phyloP scores from a whole-genome alignment of 1,284 basidiomycete genomes.

The Thecaphora thlaspeos region DNA sequence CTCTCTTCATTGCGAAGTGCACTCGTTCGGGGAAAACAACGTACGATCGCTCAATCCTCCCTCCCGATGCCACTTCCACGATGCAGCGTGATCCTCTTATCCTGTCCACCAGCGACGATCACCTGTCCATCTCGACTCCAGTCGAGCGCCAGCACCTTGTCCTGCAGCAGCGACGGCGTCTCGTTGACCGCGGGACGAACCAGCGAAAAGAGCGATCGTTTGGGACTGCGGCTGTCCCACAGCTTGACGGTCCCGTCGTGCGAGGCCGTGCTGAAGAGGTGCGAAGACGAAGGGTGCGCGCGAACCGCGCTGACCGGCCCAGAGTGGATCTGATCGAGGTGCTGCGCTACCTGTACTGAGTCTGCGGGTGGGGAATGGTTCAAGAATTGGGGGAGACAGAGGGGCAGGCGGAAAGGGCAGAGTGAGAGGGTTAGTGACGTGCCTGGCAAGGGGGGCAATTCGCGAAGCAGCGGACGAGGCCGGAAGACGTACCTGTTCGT shows the following conservation, averaged over 20 bases:
- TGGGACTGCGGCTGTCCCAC: slow-evolving; percentile 47
- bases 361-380: not conserved
- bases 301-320: slow-evolving; percentile 35
- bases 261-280: slow-evolving; percentile 40
- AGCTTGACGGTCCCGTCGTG: slow-evolving; percentile 43
- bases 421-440: too few species aligned
- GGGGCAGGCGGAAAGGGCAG: too few species aligned
- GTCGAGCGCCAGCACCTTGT: slow-evolving; percentile 44
- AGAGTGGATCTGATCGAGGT: slow-evolving; percentile 34
- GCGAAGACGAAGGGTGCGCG: slow-evolving; percentile 30
- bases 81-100: slow-evolving; percentile 37
- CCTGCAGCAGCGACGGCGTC: not conserved
- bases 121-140: slow-evolving; percentile 47
- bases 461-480: too few species aligned
- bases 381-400: too few species aligned
- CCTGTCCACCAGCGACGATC: slow-evolving; percentile 52
- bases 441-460: too few species aligned
- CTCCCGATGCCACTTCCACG: slow-evolving; percentile 31
- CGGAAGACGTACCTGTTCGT: slow-evolving; percentile 22
- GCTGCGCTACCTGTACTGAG: slow-evolving; percentile 5
- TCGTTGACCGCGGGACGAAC: slow-evolving; percentile 2
- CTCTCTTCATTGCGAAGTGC: not conserved
- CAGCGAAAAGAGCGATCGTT: slow-evolving; percentile 51
- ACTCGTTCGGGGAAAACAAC: not conserved
- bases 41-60: not conserved